phyloP scores from a whole-genome alignment of 2,329 filamentous ascomycete species.

The Cladophialophora exuberans region DNA sequence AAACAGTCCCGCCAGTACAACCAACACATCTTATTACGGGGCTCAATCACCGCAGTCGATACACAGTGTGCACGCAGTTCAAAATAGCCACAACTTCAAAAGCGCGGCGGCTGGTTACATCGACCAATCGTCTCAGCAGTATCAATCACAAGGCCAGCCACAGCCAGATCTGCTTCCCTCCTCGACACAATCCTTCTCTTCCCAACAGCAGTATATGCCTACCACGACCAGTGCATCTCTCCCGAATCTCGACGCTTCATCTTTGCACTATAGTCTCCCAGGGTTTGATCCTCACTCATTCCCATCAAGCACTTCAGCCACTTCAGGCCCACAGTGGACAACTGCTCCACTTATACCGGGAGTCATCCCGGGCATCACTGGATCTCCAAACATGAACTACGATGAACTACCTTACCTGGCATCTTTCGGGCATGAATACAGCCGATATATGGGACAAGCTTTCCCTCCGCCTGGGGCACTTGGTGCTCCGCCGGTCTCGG shows the following conservation, averaged over 20 bases:
- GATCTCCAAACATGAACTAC: conserved; percentile 27
- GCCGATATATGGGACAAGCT: conserved; percentile 51
- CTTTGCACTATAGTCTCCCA: conserved; percentile 30
- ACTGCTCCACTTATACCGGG: conserved; percentile 24
- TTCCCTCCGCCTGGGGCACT: conserved; percentile 43
- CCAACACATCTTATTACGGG: conserved; percentile 40
- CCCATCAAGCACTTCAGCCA: conserved; percentile 15
- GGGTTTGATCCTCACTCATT: conserved; percentile 22
- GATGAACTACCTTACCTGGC: conserved; percentile 44
- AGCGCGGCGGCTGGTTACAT: conserved; percentile 32
- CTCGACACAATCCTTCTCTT: conserved; percentile 11
- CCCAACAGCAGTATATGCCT: conserved; percentile 19
- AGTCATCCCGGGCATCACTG: conserved; percentile 27
- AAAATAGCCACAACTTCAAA: conserved; percentile 34
- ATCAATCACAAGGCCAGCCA: conserved; percentile 3
- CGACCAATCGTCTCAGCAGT: conserved; percentile 13
- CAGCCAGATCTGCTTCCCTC: conserved; percentile 4
- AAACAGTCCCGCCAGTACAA: conserved; percentile 45
- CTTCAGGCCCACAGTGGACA: conserved; percentile 19
- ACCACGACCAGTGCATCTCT: not conserved
- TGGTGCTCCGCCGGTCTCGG: not conserved
- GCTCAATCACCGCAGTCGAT: conserved; percentile 24
- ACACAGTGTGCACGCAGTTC: conserved; percentile 9
- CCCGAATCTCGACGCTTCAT: conserved; percentile 12
- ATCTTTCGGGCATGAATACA: conserved; percentile 51